phyloP scores from a whole-genome alignment of 1,284 basidiomycete genomes.

The Papiliotrema flavescens region DNA sequence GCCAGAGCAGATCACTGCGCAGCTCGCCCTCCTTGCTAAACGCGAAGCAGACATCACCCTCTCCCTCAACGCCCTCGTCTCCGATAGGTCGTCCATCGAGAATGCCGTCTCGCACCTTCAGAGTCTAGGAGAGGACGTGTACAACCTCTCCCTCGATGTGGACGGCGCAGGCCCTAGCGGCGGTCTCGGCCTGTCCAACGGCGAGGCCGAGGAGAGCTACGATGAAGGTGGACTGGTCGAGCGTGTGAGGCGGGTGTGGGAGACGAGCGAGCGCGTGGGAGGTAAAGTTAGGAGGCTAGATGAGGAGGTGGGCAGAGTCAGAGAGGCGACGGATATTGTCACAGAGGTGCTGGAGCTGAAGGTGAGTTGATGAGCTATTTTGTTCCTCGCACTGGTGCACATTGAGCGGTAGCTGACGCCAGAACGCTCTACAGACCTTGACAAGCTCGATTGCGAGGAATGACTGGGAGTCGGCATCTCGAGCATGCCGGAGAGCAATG shows the following conservation, averaged over 20 bases:
- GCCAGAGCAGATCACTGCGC: slow-evolving; percentile 39
- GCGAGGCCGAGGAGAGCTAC: not conserved
- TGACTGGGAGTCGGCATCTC: slow-evolving; percentile 93
- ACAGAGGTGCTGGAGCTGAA: slow-evolving; percentile 86
- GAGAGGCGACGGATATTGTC: slow-evolving; percentile 78
- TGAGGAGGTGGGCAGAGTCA: slow-evolving; percentile 82
- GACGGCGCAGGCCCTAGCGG: slow-evolving; percentile 52
- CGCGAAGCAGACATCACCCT: slow-evolving; percentile 73
- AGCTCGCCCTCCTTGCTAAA: slow-evolving; percentile 60
- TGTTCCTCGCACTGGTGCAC: no score
- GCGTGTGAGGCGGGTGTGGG: slow-evolving; percentile 46
- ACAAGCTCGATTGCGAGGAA: slow-evolving; percentile 72
- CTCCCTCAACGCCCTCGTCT: slow-evolving; percentile 69
- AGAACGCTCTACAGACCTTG: slow-evolving; percentile 76
- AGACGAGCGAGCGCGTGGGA: slow-evolving; percentile 84
- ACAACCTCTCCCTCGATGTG: slow-evolving; percentile 63
- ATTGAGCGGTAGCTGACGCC: slow-evolving; percentile 2
- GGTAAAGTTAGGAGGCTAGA: slow-evolving; percentile 82
- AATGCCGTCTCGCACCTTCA: slow-evolving; percentile 63
- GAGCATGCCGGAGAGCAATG: slow-evolving; percentile 87
- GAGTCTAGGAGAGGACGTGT: slow-evolving; percentile 61
- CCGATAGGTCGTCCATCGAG: slow-evolving; percentile 64
- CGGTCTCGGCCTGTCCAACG: slow-evolving; percentile 33
- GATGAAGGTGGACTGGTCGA: slow-evolving; percentile 40
- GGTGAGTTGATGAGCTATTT: slow-evolving; percentile 51